Base-by-base conservation (phyloP, 78 protist species). In the Isochrysis galbana region DNA sequence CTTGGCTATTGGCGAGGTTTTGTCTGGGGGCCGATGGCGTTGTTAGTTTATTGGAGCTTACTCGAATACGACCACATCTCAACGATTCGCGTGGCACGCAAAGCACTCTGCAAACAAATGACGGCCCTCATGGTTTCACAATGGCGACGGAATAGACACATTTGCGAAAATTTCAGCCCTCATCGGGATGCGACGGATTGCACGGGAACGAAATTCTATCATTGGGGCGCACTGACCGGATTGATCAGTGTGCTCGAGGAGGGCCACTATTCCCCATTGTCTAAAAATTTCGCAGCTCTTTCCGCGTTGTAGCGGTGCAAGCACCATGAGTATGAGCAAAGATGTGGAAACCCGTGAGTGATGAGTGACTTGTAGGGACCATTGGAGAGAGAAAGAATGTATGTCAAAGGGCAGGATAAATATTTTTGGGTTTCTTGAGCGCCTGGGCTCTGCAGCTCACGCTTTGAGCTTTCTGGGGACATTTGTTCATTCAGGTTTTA, bases 211-310 rank as follows among this genome's bases (percentile, higher is more conserved):
- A 77, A 77, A 46, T 77, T 77, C 23, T 77, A 77, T 39, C 84
- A 77, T 29, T 77, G 84, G 84, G 84, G 84, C 22, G 82, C 82
- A 41, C 82, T 72, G 32, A 72, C 82, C 0, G 82, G 42, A 19
- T 2, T 72, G 42, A 72, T 72, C 82, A 34, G 44, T 2, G 32
- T 72, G 82, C 11, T 72, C 7, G 82, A 72, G 17, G 82, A 23
- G 41, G 82, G 82, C 93, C 95, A 96, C 89, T 96, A 95, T 14
- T n/a, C n/a, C n/a, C n/a, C n/a, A n/a, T n/a, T n/a, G n/a, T n/a
- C n/a, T n/a, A n/a, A n/a, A n/a, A n/a, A n/a, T n/a, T n/a, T n/a
- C n/a, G n/a, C n/a, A n/a, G n/a, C n/a, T n/a, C n/a, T n/a, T n/a
- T n/a, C n/a, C n/a, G n/a, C n/a, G n/a, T n/a, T n/a, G n/a, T n/a